These are phyloP conservation scores for Leishmania mexicana DNA, from an alignment of 208 protist species.

Conservation along the genomic window DNA sequence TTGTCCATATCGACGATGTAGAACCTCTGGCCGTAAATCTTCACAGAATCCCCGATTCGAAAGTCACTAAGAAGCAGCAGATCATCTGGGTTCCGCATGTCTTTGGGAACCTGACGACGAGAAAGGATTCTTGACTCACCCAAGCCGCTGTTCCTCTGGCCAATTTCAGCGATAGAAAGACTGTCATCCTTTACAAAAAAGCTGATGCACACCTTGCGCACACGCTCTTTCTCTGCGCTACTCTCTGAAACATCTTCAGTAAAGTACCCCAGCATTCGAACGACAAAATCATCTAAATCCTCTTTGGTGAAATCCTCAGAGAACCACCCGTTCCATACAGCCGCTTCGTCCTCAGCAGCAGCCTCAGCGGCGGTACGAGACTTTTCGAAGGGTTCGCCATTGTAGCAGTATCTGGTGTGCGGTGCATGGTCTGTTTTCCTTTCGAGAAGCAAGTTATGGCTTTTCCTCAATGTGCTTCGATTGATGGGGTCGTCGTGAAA, in stretches of 20 bases:
- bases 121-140: conserved; percentile 71
- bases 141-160: conserved; percentile 80
- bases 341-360: conserved; percentile 21
- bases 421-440: conserved; percentile 63
- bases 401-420: conserved; percentile 84
- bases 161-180: conserved; percentile 71
- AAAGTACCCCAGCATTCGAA: conserved; percentile 82
- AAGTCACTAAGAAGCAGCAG: conserved; percentile 78
- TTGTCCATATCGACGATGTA: conserved; percentile 82
- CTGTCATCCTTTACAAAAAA: conserved; percentile 85
- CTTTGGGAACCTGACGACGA: conserved; percentile 76
- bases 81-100: conserved; percentile 39
- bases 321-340: conserved; percentile 77
- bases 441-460: conserved; percentile 75
- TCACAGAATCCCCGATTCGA: conserved; percentile 63
- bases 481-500: conserved; percentile 93
- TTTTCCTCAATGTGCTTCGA: conserved; percentile 74
- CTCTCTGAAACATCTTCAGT: conserved; percentile 70
- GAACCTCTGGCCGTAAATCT: conserved; percentile 75
- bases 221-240: conserved; percentile 50
- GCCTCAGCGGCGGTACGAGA: conserved; percentile 6
- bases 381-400: conserved; percentile 29
- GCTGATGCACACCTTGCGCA: conserved; percentile 78
- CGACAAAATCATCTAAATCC: conserved; percentile 72
- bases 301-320: conserved; percentile 62